phyloP scores from a whole-genome alignment of 306 rosid genomes.

The Hippophae gyantsensis region DNA sequence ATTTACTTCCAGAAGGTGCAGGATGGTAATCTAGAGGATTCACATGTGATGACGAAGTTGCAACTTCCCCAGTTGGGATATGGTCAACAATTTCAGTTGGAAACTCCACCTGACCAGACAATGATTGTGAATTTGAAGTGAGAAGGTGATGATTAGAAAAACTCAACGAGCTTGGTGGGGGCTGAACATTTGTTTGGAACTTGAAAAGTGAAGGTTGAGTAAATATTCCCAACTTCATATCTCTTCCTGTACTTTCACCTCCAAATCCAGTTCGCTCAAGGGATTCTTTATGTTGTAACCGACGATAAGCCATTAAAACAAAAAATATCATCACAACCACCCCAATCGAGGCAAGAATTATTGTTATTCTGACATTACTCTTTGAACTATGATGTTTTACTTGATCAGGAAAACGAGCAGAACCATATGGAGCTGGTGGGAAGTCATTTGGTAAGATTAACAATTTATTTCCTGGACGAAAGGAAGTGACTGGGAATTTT shows the following conservation, averaged over 20 bases:
- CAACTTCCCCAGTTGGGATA: constrained; percentile 41
- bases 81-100: constrained; percentile 58
- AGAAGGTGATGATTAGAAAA: constrained; percentile 86
- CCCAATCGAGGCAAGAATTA: constrained; percentile 84
- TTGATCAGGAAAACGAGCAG: constrained; percentile 25
- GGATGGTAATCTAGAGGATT: constrained; percentile 59
- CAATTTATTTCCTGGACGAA: constrained; percentile 66
- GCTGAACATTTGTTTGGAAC: constrained; percentile 51
- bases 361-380: constrained; percentile 72
- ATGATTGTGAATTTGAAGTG: constrained; percentile 65
- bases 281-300: constrained; percentile 66
- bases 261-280: constrained; percentile 57
- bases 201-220: constrained; percentile 67
- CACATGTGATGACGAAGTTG: constrained; percentile 50
- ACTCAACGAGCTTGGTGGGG: constrained; percentile 60
- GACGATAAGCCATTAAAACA: constrained; percentile 81
- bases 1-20: constrained; percentile 65
- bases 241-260: constrained; percentile 53
- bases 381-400: constrained; percentile 40
- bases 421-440: constrained; percentile 31
- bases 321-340: constrained; percentile 83
- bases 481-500: constrained; percentile 51
- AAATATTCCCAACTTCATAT: constrained; percentile 58
- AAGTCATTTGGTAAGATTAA: constrained; percentile 27
- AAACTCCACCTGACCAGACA: constrained; percentile 67